These are phyloP conservation scores for Lasiosphaeris hirsuta DNA, from an alignment of 495 filamentous ascomycete species.

Conservation along the genomic window DNA sequence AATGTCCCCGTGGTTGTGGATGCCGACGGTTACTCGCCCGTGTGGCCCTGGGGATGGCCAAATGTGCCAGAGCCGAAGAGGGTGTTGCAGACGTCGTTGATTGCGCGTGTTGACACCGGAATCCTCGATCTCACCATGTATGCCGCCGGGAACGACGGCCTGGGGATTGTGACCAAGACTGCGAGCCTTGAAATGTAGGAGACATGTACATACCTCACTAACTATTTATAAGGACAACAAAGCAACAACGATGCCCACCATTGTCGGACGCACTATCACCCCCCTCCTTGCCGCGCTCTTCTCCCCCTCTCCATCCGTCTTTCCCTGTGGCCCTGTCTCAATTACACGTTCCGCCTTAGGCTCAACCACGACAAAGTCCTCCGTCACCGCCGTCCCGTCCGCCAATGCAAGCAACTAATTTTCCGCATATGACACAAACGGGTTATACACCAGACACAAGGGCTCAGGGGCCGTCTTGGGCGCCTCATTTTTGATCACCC, in stretches of 20 bases:
- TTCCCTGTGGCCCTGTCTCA: neutral
- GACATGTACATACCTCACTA: neutral
- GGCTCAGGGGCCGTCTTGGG: neutral
- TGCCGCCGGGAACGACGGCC: neutral
- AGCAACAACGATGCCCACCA: neutral
- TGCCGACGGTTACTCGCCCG: neutral
- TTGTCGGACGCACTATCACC: neutral
- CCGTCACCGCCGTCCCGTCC: neutral
- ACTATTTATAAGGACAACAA: neutral
- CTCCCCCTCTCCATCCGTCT: neutral
- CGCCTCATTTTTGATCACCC: neutral
- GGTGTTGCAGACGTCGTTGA: slow-evolving; percentile 38
- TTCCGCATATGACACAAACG: slow-evolving; percentile 3
- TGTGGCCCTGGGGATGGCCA: slow-evolving; percentile 8
- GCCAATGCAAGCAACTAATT: neutral
- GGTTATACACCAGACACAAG: slow-evolving; percentile 12
- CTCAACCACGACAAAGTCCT: neutral
- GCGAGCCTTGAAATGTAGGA: neutral
- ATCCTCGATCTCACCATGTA: slow-evolving; percentile 28
- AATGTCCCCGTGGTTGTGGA: neutral
- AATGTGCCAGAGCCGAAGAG: slow-evolving; percentile 12
- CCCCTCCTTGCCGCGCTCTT: neutral
- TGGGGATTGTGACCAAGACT: neutral
- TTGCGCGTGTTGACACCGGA: slow-evolving; percentile 37
- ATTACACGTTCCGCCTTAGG: neutral